These are phyloP conservation scores for Backusella sp. DNA, from an alignment of 192 early-diverging fungal genomes.

Conservation along the genomic window DNA sequence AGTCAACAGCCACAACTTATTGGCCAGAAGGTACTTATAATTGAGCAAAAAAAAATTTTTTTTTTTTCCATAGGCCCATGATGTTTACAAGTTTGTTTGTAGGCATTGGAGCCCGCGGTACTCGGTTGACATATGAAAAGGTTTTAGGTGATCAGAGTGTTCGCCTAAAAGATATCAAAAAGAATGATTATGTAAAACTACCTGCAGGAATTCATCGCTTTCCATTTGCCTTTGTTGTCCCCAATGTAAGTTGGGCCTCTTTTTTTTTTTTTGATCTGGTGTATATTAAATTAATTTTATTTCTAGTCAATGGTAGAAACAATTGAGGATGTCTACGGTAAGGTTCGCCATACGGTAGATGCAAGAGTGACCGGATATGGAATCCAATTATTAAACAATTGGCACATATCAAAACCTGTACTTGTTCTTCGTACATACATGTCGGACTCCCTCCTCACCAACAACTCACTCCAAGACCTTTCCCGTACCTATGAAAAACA, in stretches of 20 bases:
- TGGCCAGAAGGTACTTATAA: conserved; percentile 24
- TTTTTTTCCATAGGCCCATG: too few relatives aligned
- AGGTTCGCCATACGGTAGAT: conserved; percentile 21
- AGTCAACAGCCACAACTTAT: conserved; percentile 13
- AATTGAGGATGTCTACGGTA: conserved; percentile 27
- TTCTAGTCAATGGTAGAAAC: conserved; percentile 25
- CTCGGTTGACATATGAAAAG: conserved; percentile 12
- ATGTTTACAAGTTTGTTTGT: not conserved
- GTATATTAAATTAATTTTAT: not conserved
- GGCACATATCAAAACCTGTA: conserved; percentile 20
- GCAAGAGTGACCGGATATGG: conserved; percentile 10
- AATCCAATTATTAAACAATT: conserved; percentile 8
- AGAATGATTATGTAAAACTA: conserved; percentile 5
- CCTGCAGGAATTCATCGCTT: conserved; percentile 23
- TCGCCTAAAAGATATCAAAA: conserved; percentile 1
- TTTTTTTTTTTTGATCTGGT: not conserved
- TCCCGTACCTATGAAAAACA: conserved; percentile 28
- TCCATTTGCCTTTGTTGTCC: conserved; percentile 27
- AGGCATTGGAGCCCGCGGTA: conserved; percentile 18
- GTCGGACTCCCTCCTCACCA: conserved; percentile 21
- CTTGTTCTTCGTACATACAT: conserved; percentile 28
- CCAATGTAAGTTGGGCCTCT: conserved; percentile 15
- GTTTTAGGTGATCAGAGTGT: conserved; percentile 18
- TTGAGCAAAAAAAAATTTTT: not conserved
- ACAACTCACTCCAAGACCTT: conserved; percentile 25